Percentiles rank a stretch among this genome's conserved stretches.
Conservation (phyloP, 2,329 filamentous ascomycete genomes). For the Aspergillus quadrilineatus region DNA sequence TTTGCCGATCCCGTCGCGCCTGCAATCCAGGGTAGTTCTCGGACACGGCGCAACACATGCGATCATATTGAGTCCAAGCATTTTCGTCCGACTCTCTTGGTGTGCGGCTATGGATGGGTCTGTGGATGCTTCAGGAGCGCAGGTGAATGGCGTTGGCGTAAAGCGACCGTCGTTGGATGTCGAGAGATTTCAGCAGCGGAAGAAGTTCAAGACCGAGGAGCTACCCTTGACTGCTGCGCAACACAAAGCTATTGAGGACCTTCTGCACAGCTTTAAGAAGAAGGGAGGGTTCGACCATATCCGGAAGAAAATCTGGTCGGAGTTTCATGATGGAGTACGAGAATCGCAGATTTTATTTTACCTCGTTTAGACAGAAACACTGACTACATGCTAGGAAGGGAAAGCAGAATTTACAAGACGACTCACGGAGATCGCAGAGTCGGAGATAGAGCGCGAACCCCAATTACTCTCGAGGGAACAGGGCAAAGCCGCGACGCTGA, state of each 20-base stretch:
- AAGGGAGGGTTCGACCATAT: slow-evolving; percentile 64
- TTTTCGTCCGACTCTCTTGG: neutral
- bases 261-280: slow-evolving; percentile 65
- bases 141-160: slow-evolving; percentile 23
- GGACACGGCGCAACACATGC: neutral
- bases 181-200: slow-evolving; percentile 34
- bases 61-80: neutral
- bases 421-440: slow-evolving; percentile 56
- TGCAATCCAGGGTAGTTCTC: neutral
- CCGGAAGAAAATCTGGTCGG: slow-evolving; percentile 60
- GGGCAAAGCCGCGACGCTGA: slow-evolving; percentile 60
- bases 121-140: slow-evolving; percentile 32
- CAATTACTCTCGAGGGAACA: slow-evolving; percentile 61
- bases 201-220: slow-evolving; percentile 60
- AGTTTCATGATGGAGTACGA: slow-evolving; percentile 56
- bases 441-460: slow-evolving; percentile 63
- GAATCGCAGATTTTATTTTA: slow-evolving; percentile 1
- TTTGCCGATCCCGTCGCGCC: slow-evolving; percentile 11
- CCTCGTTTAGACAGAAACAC: neutral
- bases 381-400: slow-evolving; percentile 44
- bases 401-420: slow-evolving; percentile 53
- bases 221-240: slow-evolving; percentile 60
- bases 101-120: slow-evolving; percentile 35
- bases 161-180: slow-evolving; percentile 35
- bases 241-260: slow-evolving; percentile 58